A percentile compares a stretch with the other conserved stretches of the same genome.
Conservation (phyloP, 2,329 filamentous ascomycete species). For the Tricladium varicosporioides region DNA sequence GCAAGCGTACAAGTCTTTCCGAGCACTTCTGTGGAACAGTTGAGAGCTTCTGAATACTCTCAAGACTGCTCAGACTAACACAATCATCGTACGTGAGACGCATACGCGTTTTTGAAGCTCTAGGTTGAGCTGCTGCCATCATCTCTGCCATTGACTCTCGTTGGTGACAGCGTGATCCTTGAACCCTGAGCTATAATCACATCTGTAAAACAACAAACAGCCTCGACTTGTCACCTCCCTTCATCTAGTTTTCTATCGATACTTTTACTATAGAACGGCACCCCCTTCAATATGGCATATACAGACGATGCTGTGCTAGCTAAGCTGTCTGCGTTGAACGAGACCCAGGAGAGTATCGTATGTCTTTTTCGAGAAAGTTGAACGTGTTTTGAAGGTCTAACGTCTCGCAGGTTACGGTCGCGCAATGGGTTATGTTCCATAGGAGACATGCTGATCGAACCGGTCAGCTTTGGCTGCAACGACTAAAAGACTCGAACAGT, state of each 20-base stretch:
- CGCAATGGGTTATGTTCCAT: conserved; percentile 99
- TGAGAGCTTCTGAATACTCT: not conserved
- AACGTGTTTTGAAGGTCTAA: not conserved
- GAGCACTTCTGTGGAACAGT: not conserved
- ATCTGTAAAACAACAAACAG: not conserved
- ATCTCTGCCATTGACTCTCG: not conserved
- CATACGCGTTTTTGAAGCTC: not conserved
- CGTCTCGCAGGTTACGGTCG: conserved; percentile 64
- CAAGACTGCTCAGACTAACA: not conserved
- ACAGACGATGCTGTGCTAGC: conserved; percentile 93
- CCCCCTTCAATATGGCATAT: conserved; percentile 70
- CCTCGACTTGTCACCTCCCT: not conserved
- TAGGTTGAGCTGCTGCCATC: not conserved
- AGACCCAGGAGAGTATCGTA: conserved; percentile 92
- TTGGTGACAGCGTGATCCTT: not conserved
- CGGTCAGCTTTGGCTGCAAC: conserved; percentile 86
- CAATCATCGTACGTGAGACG: not conserved
- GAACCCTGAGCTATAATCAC: conserved; percentile 1
- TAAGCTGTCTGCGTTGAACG: conserved; percentile 92
- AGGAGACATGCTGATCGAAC: conserved; percentile 90
- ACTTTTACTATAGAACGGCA: not conserved
- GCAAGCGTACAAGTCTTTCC: not conserved
- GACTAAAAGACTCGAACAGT: conserved; percentile 81
- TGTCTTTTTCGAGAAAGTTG: conserved; percentile 12
- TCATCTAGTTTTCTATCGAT: not conserved